Evolutionary conservation across 805 yeast species (phyloP), one percentile per base, ranked within the genome.

Genomic region (Jamesozyma jinghongensis): DNA sequence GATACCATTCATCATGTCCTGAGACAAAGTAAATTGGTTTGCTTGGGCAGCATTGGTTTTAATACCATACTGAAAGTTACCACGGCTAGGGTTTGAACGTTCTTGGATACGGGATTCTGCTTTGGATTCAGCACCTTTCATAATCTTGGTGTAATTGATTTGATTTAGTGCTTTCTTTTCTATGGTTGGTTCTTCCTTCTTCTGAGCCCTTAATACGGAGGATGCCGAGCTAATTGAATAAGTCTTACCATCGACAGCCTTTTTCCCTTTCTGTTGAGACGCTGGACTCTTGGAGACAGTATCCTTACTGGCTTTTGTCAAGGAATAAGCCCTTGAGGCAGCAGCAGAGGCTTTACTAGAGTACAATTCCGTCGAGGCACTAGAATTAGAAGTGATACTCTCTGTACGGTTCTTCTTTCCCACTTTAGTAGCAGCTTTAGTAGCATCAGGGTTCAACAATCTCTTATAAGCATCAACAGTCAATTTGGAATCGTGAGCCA

Each of bases 401-500:
- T 6, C 18, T 19, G 28, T 29, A 17, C 32, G 16, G 13, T 27
- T 17, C 10, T 35, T 26, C n/a, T n/a, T n/a, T 11, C 34, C 48
- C 3, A 54, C 57, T 18, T 45, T 47, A 13, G 51, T 46, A 14
- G 66, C 66, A 16, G 64, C 62, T 25, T 45, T 50, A 13, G 61
- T 50, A 3, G 65, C 65, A 40, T 57, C 47, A 11, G 64, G 58
- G 34, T 59, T 59, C 29, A 59, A 51, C 19, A 57, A 39, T 44
- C 88, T 66, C 58, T 76, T 79, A 58, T 81, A 82, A 12, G 85
- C 51, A 46, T 72, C 74, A 30, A 81, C 74, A 2, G 77, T 70
- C 34, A 79, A 67, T 57, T 78, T 83, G 2, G 82, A 63, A 11
- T 78, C 73, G 5, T 84, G 74, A 2, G 92, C 94, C 46, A 81